Evolutionary conservation across 2,329 filamentous ascomycete species (phyloP).

Genomic region (Pseudopyrenochaeta lycopersici): DNA sequence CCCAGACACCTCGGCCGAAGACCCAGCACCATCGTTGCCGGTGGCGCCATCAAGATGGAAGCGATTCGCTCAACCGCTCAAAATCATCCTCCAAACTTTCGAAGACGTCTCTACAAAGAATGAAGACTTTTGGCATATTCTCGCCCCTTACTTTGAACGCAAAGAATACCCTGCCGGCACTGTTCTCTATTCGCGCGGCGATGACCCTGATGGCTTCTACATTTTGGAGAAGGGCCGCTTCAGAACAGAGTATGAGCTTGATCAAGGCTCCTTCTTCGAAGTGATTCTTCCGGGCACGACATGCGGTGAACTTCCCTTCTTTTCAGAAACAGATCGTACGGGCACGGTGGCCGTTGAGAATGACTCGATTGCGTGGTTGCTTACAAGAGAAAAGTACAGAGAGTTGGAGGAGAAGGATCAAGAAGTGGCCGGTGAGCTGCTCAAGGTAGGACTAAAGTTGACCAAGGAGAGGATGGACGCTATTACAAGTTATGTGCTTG

Average conservation of each 20-base stretch:
- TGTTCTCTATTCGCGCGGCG: constrained; percentile 78
- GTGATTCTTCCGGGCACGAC: constrained; percentile 94
- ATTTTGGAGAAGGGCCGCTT: constrained; percentile 89
- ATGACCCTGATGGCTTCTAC: constrained; percentile 84
- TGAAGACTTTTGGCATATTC: constrained; percentile 94
- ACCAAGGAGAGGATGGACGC: constrained; percentile 91
- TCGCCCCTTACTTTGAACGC: constrained; percentile 76
- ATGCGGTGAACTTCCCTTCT: constrained; percentile 95
- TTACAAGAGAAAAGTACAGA: constrained; percentile 77
- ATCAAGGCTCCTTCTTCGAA: constrained; percentile 88
- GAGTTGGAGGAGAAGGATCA: constrained; percentile 75
- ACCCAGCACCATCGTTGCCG: constrained; percentile 13
- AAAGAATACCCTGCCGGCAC: constrained; percentile 74
- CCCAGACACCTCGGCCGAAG: constrained; percentile 17
- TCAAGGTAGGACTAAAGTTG: constrained; percentile 89
- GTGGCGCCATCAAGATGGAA: constrained; percentile 71
- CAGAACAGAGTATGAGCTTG: constrained; percentile 87
- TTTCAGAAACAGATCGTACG: constrained; percentile 86
- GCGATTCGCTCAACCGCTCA: constrained; percentile 87
- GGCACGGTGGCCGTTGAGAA: constrained; percentile 86
- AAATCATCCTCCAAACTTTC: constrained; percentile 94
- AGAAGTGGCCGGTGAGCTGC: constrained; percentile 82
- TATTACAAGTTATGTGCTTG: constrained; percentile 60
- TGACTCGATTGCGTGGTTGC: constrained; percentile 82
- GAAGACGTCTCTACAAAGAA: constrained; percentile 84